phyloP scores from a whole-genome alignment of 148 eudicot species.

The Camellia sinensis region DNA sequence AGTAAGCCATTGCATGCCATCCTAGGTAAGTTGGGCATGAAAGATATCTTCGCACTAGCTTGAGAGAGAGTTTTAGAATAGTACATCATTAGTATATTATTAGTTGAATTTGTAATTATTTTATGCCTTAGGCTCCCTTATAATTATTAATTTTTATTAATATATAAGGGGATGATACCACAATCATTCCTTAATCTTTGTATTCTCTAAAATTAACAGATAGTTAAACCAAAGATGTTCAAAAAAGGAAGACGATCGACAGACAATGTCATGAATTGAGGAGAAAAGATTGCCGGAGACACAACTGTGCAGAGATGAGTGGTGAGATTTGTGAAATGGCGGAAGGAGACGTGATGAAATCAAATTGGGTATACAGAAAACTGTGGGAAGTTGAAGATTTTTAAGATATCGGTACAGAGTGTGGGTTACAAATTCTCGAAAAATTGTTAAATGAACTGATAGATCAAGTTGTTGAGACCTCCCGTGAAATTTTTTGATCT shows the following conservation, averaged over 20 bases:
- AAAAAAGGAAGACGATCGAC: slow-evolving; percentile 17
- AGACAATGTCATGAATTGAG: slow-evolving; percentile 20
- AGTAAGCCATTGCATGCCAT: too few relatives aligned
- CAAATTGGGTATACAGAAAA: slow-evolving; percentile 39
- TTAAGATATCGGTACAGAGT: slow-evolving; percentile 36
- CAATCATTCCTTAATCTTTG: too few relatives aligned
- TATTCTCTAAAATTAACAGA: too few relatives aligned
- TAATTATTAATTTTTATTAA: too few relatives aligned
- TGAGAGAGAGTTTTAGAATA: too few relatives aligned
- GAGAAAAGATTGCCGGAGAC: slow-evolving; percentile 23
- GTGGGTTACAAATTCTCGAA: slow-evolving; percentile 47
- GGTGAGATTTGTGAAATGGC: slow-evolving; percentile 44
- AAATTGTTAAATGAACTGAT: slow-evolving; percentile 50
- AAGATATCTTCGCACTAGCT: too few relatives aligned
- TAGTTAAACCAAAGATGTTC: slow-evolving; percentile 7
- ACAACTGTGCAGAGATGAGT: slow-evolving; percentile 30
- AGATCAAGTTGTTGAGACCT: slow-evolving; percentile 35
- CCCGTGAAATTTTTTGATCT: neutral
- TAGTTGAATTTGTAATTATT: too few relatives aligned
- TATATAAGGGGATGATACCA: too few relatives aligned
- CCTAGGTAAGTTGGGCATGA: too few relatives aligned
- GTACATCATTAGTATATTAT: too few relatives aligned
- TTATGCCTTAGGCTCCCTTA: too few relatives aligned
- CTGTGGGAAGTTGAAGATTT: slow-evolving; percentile 28
- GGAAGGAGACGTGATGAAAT: slow-evolving; percentile 41